A percentile compares a stretch with the other conserved stretches of the same genome.
Conservation (phyloP, 164 flowering plant genomes). For the Magnolia sinica region DNA sequence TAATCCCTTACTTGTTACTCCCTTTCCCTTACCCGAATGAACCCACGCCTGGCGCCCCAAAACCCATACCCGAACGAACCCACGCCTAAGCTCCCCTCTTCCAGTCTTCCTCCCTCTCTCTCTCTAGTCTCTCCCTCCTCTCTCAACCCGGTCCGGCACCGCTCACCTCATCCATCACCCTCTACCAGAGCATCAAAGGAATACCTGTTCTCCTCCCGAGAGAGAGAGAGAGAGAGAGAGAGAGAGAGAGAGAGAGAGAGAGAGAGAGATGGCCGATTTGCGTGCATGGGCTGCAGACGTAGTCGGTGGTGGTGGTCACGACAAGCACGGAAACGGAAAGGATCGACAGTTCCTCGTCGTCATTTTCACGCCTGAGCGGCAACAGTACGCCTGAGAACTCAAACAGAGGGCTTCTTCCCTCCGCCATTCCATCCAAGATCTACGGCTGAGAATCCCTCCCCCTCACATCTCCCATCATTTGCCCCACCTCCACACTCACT, state of each 20-base stretch:
- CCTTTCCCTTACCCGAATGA: too few species aligned
- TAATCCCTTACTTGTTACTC: too few species aligned
- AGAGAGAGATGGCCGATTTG: slow-evolving; percentile 23
- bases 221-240: too few species aligned
- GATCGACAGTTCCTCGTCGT: slow-evolving; percentile 15
- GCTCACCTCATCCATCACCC: too few species aligned
- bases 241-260: too few species aligned
- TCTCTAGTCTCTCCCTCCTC: too few species aligned
- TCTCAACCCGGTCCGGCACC: too few species aligned
- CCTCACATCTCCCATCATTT: slow-evolving; percentile 82
- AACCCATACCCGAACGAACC: too few species aligned
- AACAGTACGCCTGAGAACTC: slow-evolving; percentile 43
- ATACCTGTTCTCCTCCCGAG: slow-evolving; percentile 19
- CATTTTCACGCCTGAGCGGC: slow-evolving; percentile 63
- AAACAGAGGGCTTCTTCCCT: slow-evolving; percentile 57
- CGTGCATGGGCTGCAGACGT: slow-evolving; percentile 96
- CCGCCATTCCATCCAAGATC: slow-evolving; percentile 75
- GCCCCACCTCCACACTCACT: slow-evolving; percentile 45
- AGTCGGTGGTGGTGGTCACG: slow-evolving; percentile 48
- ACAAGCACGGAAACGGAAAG: slow-evolving; percentile 28
- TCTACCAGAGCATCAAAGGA: slow-evolving; percentile 10
- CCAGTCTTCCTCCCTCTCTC: too few species aligned
- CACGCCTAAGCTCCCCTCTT: too few species aligned
- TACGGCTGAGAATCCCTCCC: slow-evolving; percentile 75
- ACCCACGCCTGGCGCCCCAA: too few species aligned